Base-by-base conservation (phyloP, 164 flowering plant species). In the Magnolia changhungtana region DNA sequence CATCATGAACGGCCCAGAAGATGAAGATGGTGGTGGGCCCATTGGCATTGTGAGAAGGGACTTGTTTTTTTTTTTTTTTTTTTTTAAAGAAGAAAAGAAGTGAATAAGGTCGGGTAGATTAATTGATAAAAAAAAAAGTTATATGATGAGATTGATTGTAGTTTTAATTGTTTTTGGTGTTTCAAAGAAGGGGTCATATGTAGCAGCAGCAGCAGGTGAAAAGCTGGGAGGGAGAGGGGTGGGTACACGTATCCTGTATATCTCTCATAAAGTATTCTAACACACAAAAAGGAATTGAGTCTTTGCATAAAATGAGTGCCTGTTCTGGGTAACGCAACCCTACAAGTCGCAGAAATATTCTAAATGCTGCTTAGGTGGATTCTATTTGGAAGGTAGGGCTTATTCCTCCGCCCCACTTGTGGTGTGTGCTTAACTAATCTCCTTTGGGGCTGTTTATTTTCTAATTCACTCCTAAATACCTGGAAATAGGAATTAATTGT, bases 31-130 rank as follows among this genome's bases (percentile, higher is more conserved):
- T 55, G 13, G 13, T 16, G 73, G 79, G 79, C 75, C 79, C 49
- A 74, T 74, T 83, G 81, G 84, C 77, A 37, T 63, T 76, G 72
- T 71, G 81, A 78, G 83, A 19, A 73, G 55, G 72, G 76, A 29
- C 65, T 37, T 55, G 19, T 10, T 55, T 10, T 16, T 27, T 27
- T 27, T 27, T 27, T 27, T 27, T 27, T 27, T 27, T 27, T 27
- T 27, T 27, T 27, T 24, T 24, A 16, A 74, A 72, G 69, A 72
- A 31, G 19, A n/a, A 58, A 8, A 73, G 77, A 85, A 83, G 64
- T 76, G 78, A 87, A 86, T 87, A 87, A 90, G 78, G 78, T 78
- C 63, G 59, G 74, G 64, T 79, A 79, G 81, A 72, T 76, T 80
- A 81, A 70, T 77, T 78, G 85, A 75, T 78, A 55, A 11, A 55